Evolutionary conservation across 176 grass and related monocot species (phyloP), one percentile per base, ranked within the genome.

Genomic region (Aegilops tauschii): DNA sequence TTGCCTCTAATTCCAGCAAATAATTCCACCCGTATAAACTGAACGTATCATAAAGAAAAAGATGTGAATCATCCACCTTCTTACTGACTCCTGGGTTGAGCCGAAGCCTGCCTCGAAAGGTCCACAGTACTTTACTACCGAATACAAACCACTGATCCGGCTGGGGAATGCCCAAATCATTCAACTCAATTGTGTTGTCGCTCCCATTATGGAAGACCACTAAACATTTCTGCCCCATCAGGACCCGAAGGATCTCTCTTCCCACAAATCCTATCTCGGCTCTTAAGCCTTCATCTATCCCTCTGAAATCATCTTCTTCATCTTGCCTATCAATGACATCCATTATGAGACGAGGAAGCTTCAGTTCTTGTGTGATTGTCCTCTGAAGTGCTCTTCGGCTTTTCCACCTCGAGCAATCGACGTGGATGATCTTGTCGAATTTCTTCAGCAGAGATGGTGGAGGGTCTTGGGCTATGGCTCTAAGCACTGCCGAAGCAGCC

Each of bases 21-120:
- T 18, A 1, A 78, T 2, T 25, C 23, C 23, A 25, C 23, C 23
- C n/a, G n/a, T n/a, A n/a, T n/a, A n/a, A n/a, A n/a, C n/a, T n/a
- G n/a, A n/a, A n/a, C n/a, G n/a, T n/a, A n/a, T 20, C 17, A 58
- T 5, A 18, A 30, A 77, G 34, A 4, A 2, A 8, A 35, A 37
- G 0, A 25, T 37, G 20, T 23, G 54, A 61, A 16, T 25, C 0
- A 16, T 36, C 32, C 13, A 79, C 5, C 1, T 23, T 61, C 3
- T 36, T 0, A 2, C 0, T 8, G 13, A 9, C 2, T 37, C 4
- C 0, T n/a, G 9, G 5, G 5, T 14, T 36, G 20, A 34, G 52
- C 3, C 30, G 76, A 23, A 78, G 76, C 32, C 18, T 61, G 0
- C 65, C 65, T 6, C 6, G 5, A 14, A 67, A 67, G 1, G 65